Evolutionary conservation across 176 grass and related monocot genomes (phyloP), one percentile per base, ranked within the genome.

Genomic region (Oryza australiensis): DNA sequence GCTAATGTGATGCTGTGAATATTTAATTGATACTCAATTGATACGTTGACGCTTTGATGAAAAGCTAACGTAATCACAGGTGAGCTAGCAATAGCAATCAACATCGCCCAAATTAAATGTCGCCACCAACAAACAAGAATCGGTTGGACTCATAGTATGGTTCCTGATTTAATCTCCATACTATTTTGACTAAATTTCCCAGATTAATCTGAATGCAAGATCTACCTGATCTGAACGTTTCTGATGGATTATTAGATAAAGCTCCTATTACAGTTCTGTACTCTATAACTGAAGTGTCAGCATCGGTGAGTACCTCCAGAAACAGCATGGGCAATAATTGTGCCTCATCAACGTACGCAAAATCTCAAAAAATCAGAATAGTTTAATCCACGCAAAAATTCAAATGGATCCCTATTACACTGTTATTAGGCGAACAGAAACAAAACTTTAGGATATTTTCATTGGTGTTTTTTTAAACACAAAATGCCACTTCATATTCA

Each of bases 21-120:
- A 53, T 51, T 83, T 9, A 38, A 74, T 16, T 55, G 48, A 53
- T 16, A 53, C 48, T 18, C 20, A 53, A 53, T 64, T 18, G 41
- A 45, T 24, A 40, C 41, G 46, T 27, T 8, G 59, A 40, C 77
- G 34, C 48, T 76, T 76, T 68, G 45, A 53, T 18, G 26, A 57
- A 68, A 70, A 66, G 81, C n/a, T 42, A 70, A 26, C 10, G 37
- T 29, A 53, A 84, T 77, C 64, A 84, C 67, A 42, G 15, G 24
- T 42, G 49, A 62, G 48, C 48, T 20, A 63, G 12, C 67, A 68
- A 57, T 2, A 63, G 33, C 34, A 28, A 23, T 55, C 72, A 55
- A 55, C 46, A 28, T 60, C 74, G 42, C 46, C 77, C 63, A 86
- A 86, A 86, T 81, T 86, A 43, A 86, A 81, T 81, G 84, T 45